phyloP scores from a whole-genome alignment of 106 monocot genomes.

The Agapanthus africanus region DNA sequence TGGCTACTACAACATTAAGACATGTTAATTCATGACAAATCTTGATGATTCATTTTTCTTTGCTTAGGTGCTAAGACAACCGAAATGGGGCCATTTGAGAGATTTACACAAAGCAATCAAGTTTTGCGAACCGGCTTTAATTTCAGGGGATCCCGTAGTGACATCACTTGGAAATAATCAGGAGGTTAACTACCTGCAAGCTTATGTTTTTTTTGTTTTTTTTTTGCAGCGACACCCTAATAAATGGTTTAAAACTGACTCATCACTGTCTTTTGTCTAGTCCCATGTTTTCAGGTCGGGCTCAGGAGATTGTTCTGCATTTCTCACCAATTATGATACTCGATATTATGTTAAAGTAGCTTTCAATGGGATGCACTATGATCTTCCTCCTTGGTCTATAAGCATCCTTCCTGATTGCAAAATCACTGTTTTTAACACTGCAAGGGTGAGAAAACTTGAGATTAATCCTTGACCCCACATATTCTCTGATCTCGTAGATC shows the following conservation, averaged over 20 bases:
- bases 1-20: neutral
- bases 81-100: constrained; percentile 96
- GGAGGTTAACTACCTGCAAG: constrained; percentile 36
- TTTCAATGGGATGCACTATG: constrained; percentile 77
- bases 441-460: constrained; percentile 54
- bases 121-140: constrained; percentile 66
- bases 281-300: constrained; percentile 66
- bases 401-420: constrained; percentile 94
- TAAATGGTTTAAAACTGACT: neutral
- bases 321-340: constrained; percentile 79
- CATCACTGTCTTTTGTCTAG: constrained; percentile 24
- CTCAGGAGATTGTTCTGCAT: constrained; percentile 73
- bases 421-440: constrained; percentile 81
- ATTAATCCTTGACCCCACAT: neutral
- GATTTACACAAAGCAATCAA: constrained; percentile 92
- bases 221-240: neutral
- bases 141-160: constrained; percentile 63
- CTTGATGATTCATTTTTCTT: neutral
- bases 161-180: constrained; percentile 65
- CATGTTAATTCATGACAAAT: neutral
- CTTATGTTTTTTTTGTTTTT: neutral
- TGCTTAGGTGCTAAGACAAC: constrained; percentile 69
- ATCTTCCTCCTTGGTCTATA: constrained; percentile 97
- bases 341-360: constrained; percentile 45
- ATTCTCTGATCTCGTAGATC: neutral